phyloP scores from a whole-genome alignment of 768 basidiomycete species.

The Holtermannia corniformis region DNA sequence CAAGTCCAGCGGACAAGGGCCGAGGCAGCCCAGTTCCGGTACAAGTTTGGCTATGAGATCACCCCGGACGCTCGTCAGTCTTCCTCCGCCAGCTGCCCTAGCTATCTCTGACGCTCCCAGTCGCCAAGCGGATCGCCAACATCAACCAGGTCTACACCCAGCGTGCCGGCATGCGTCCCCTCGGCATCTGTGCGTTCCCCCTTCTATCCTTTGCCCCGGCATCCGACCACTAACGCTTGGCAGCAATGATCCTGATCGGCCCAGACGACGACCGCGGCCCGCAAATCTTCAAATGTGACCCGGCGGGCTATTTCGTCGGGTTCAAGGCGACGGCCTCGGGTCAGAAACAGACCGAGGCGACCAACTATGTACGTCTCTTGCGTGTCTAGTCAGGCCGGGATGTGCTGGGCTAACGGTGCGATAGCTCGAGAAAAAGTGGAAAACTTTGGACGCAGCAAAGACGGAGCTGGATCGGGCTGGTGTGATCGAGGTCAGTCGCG shows the following conservation, averaged over 20 bases:
- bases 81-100: neutral
- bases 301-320: slow-evolving; percentile 96
- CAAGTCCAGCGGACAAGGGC: slow-evolving; percentile 76
- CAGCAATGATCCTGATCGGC: slow-evolving; percentile 95
- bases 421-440: slow-evolving; percentile 92
- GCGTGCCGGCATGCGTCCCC: slow-evolving; percentile 88
- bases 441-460: slow-evolving; percentile 70
- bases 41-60: slow-evolving; percentile 97
- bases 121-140: slow-evolving; percentile 87
- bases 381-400: neutral
- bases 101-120: slow-evolving; percentile 13
- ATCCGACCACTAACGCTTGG: neutral
- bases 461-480: slow-evolving; percentile 67
- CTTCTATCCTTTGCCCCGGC: neutral
- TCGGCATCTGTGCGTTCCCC: slow-evolving; percentile 70
- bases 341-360: slow-evolving; percentile 89
- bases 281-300: slow-evolving; percentile 97
- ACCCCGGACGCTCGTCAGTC: slow-evolving; percentile 70
- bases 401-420: slow-evolving; percentile 2
- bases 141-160: slow-evolving; percentile 99
- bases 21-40: slow-evolving; percentile 86
- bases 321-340: slow-evolving; percentile 96
- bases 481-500: slow-evolving; percentile 73
- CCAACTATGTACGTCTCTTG: slow-evolving; percentile 57
- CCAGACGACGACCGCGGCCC: slow-evolving; percentile 83